phyloP scores from a whole-genome alignment of 257 asterid species.

The Scutellaria baicalensis region DNA sequence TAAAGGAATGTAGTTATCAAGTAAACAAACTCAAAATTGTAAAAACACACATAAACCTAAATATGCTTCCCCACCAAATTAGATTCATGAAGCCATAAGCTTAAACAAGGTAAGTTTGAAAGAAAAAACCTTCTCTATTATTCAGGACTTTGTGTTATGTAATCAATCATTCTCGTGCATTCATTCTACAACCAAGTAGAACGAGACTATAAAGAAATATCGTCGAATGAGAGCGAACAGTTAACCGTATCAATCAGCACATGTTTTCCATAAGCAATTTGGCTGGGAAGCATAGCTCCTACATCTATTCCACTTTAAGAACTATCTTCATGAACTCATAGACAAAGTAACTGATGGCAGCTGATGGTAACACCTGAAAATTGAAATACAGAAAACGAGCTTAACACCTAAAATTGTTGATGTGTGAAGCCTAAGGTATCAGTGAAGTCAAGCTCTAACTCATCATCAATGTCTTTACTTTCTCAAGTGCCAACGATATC shows the following conservation, averaged over 20 bases:
- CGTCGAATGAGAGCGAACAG: not conserved
- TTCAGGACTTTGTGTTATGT: not conserved
- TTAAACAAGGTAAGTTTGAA: no score
- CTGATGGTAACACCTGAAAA: conserved; percentile 89
- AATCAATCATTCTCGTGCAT: not conserved
- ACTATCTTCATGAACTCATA: conserved; percentile 94
- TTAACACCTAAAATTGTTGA: not conserved
- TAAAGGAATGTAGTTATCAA: no score
- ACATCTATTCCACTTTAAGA: conserved; percentile 66
- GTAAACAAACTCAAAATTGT: no score
- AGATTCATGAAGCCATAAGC: no score
- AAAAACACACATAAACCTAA: no score
- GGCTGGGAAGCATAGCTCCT: conserved; percentile 1
- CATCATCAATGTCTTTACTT: not conserved
- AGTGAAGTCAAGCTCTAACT: not conserved
- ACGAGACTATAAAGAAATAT: not conserved
- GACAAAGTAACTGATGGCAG: conserved; percentile 90
- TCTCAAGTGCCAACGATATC: not conserved
- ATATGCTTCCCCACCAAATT: no score
- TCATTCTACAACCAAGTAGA: not conserved
- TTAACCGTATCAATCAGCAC: conserved; percentile 9
- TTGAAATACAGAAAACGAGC: not conserved
- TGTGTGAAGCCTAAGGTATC: not conserved
- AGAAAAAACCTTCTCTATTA: not conserved
- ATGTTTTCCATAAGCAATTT: conserved; percentile 8